Conservation (phyloP, 139 green algal genomes). For the Coccomyxa sp. region DNA sequence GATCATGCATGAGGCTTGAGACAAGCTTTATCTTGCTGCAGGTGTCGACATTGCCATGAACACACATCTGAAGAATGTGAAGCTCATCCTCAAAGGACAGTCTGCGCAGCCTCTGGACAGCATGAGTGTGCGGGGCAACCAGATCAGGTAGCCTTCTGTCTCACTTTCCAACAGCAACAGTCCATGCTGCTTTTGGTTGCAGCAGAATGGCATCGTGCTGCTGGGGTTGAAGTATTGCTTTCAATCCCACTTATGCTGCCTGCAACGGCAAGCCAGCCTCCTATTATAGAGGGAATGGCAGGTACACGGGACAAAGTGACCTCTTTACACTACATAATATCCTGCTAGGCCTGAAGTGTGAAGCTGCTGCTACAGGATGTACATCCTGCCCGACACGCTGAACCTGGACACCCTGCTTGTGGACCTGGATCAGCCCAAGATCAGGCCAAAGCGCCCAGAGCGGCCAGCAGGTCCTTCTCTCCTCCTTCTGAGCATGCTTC, state of each 20-base stretch:
- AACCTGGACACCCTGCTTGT: constrained; percentile 99
- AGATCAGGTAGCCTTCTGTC: constrained; percentile 73
- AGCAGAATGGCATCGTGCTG: too few species aligned
- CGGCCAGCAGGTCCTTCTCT: constrained; percentile 21
- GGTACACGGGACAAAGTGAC: too few species aligned
- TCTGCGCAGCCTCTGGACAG: constrained; percentile 84
- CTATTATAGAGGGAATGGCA: too few species aligned
- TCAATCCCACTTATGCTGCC: neutral
- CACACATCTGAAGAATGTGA: constrained; percentile 96
- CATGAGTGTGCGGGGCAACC: constrained; percentile 86
- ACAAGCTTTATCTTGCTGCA: constrained; percentile 27
- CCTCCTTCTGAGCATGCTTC: too few species aligned
- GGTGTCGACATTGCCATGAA: constrained; percentile 99
- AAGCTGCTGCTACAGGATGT: too few species aligned
- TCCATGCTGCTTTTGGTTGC: too few species aligned
- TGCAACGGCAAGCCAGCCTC: neutral
- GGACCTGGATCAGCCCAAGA: constrained; percentile 93
- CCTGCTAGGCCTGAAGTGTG: too few species aligned
- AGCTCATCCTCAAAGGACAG: constrained; percentile 91
- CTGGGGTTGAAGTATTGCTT: neutral
- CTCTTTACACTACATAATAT: too few species aligned
- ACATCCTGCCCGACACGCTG: constrained; percentile 95
- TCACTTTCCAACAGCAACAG: too few species aligned
- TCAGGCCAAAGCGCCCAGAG: constrained; percentile 72
- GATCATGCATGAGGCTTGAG: neutral